phyloP scores from a whole-genome alignment of 1,284 basidiomycete genomes.

The Rhodofomes roseus region DNA sequence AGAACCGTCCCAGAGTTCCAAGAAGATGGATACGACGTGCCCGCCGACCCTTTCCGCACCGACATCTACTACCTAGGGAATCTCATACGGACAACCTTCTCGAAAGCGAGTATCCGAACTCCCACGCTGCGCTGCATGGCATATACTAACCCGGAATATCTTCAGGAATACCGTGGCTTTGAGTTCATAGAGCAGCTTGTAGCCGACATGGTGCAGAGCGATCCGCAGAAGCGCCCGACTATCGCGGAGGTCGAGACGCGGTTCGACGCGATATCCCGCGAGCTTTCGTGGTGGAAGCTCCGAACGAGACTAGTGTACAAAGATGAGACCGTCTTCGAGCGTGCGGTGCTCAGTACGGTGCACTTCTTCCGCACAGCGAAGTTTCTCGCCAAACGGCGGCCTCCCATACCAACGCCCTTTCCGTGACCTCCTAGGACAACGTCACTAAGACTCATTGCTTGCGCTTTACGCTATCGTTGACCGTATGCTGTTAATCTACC shows the following conservation, averaged over 20 bases:
- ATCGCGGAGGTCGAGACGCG: constrained; percentile 12
- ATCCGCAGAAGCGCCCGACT: constrained; percentile 11
- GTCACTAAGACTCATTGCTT: neutral
- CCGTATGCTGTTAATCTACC: neutral
- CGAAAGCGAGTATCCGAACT: constrained; percentile 13
- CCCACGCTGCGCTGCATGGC: neutral
- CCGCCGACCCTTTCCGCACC: constrained; percentile 17
- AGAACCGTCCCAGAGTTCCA: constrained; percentile 13
- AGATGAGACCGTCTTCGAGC: neutral
- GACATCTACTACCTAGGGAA: constrained; percentile 24
- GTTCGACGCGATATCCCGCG: constrained; percentile 2
- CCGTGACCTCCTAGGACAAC: neutral
- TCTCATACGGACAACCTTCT: constrained; percentile 15
- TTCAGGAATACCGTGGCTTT: neutral
- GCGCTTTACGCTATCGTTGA: neutral
- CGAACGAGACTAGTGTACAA: neutral
- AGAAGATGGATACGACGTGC: neutral
- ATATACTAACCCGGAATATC: no score
- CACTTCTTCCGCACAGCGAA: neutral
- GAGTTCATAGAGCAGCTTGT: constrained; percentile 13
- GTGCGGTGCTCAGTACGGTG: neutral
- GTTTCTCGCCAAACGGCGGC: neutral
- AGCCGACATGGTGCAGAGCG: constrained; percentile 10
- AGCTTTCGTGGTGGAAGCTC: constrained; percentile 8
- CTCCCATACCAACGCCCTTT: neutral